Conservation (phyloP, 2,329 filamentous ascomycete genomes). For the Lachnum nothofagi region DNA sequence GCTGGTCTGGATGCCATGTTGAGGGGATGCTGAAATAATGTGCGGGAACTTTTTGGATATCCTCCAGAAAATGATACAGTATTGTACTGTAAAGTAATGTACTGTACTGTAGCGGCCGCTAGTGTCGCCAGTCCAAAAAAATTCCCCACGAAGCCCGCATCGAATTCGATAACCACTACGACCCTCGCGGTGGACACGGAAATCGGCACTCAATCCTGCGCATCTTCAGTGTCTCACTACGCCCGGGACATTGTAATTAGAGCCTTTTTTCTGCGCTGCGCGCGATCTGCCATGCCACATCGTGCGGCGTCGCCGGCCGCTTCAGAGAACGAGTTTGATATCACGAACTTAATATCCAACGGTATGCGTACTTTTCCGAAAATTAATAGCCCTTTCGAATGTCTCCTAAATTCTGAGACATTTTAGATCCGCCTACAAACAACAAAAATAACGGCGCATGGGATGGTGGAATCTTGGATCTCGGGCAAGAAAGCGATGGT, state of each 20-base stretch:
- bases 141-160: neutral
- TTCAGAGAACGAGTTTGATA: conserved; percentile 90
- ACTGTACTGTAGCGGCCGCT: conserved; percentile 3
- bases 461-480: conserved; percentile 58
- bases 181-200: neutral
- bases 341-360: conserved; percentile 70
- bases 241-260: too few relatives aligned
- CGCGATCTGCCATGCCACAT: conserved; percentile 53
- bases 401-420: too few relatives aligned
- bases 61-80: too few relatives aligned
- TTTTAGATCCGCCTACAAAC: too few relatives aligned
- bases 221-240: too few relatives aligned
- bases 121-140: neutral
- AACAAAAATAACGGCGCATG: conserved; percentile 43
- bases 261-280: neutral
- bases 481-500: conserved; percentile 48
- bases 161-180: conserved; percentile 5
- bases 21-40: too few relatives aligned
- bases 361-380: conserved; percentile 39
- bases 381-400: too few relatives aligned
- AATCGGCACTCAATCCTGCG: too few relatives aligned
- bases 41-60: too few relatives aligned
- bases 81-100: too few relatives aligned
- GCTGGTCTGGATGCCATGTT: too few relatives aligned
- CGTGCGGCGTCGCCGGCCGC: conserved; percentile 73